Evolutionary conservation across 371 early-diverging fungal species (phyloP), one percentile per base, ranked within the genome.

Genomic region (Dinochytrium kinnereticum): DNA sequence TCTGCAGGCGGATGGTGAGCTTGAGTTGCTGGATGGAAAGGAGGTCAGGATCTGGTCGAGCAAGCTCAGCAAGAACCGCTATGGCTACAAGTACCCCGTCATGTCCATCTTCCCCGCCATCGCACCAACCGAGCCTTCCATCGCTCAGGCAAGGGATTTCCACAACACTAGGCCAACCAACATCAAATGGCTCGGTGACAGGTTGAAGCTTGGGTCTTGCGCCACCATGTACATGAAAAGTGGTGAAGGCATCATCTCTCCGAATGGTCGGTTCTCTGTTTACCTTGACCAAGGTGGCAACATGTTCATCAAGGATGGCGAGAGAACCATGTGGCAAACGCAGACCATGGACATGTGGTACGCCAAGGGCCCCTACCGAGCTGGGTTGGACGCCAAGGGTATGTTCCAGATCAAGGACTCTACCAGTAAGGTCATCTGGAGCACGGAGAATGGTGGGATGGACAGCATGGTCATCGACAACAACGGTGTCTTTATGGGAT

Each of bases 31-130:
- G 24, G 68, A 67, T 33, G 68, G 68, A n/a, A 44, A 5, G 24
- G 44, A 67, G 15, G 28, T 44, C n/a, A 7, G 19, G 13, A 49
- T 67, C 15, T 67, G 68, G 68, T 67, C 68, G 21, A 44, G 49
- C 15, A n/a, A 7, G 26, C 37, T 21, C n/a, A 28, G 30, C 5
- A 28, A 21, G 15, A 37, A 21, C n/a, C 19, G 44, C 50, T 49
- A 40, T n/a, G 68, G 68, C n/a, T 67, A 38, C 68, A 67, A 67
- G 49, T 67, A 44, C 50, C 68, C 68, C 13, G n/a, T 44, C 68
- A 28, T 15, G 21, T 44, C 39, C 34, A 5, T 44, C 30, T 44
- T 21, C 44, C 68, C 68, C 28, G 13, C 68, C 5, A 24, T 28
- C 50, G 13, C 7, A 19, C 5, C 28, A 7, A 67, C 68, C n/a